Conservation (phyloP, 108 stramenopile genomes). For the Nitzschia sp. region DNA sequence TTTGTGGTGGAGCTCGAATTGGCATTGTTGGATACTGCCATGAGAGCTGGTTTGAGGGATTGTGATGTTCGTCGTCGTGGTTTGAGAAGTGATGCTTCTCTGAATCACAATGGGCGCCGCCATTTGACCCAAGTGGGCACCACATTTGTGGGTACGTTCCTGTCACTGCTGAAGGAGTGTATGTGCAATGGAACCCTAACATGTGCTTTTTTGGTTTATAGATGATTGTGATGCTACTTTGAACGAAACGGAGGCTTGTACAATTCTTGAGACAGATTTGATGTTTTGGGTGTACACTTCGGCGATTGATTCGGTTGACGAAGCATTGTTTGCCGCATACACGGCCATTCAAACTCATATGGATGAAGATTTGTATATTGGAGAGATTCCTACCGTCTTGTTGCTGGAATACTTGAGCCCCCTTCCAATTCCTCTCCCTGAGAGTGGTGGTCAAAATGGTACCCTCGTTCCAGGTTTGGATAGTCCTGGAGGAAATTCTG, state of each 20-base stretch:
- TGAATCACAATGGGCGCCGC: background rate
- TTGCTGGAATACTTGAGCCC: constrained; percentile 33
- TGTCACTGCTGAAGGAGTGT: too few species aligned
- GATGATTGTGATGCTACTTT: constrained; percentile 12
- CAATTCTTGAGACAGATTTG: constrained; percentile 33
- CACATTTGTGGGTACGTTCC: constrained; percentile 5
- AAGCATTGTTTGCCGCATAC: constrained; percentile 31
- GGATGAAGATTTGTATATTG: constrained; percentile 21
- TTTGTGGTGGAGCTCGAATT: constrained; percentile 25
- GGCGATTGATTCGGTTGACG: constrained; percentile 16
- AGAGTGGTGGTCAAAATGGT: background rate
- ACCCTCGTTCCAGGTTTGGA: background rate
- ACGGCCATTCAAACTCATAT: constrained; percentile 29
- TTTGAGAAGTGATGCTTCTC: background rate
- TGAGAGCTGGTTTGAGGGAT: constrained; percentile 23
- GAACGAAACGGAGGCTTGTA: constrained; percentile 24
- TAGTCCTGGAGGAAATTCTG: background rate
- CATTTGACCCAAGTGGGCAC: constrained; percentile 13
- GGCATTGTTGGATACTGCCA: constrained; percentile 24
- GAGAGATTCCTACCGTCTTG: constrained; percentile 16
- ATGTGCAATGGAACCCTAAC: background rate
- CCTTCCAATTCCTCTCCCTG: constrained; percentile 20
- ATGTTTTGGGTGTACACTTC: constrained; percentile 20
- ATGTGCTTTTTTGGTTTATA: background rate
- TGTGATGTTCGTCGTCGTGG: constrained; percentile 8